Conservation (phyloP, 2,329 filamentous ascomycete genomes). For the Chaetomium globosum region DNA sequence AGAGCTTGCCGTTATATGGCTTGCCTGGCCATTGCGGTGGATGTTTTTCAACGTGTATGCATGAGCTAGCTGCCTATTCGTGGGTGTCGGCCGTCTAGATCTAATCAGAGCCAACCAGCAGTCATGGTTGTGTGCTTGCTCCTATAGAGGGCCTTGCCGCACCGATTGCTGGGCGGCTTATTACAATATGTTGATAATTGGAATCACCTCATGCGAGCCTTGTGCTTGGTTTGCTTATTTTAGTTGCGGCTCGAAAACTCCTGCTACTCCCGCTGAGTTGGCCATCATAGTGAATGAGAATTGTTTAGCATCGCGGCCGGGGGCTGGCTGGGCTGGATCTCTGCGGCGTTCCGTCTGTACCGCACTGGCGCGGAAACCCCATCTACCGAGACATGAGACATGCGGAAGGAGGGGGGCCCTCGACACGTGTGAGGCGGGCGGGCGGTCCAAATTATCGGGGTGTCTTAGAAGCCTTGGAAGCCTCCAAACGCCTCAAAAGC, state of each 20-base stretch:
- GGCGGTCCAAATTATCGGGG: not conserved
- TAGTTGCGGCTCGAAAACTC: too few species aligned
- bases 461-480: not conserved
- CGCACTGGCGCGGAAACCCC: not conserved
- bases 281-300: not conserved
- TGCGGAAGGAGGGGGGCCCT: not conserved
- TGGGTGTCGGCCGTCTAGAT: not conserved
- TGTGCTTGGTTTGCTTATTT: not conserved
- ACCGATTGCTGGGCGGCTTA: not conserved
- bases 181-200: not conserved
- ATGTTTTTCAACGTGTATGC: not conserved
- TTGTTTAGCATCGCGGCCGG: not conserved
- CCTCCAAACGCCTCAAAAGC: too few species aligned
- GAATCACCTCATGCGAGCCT: not conserved
- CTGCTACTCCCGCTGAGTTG: too few species aligned
- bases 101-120: not conserved
- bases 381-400: not conserved
- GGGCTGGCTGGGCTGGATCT: too few species aligned
- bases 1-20: too few species aligned
- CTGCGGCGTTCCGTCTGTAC: too few species aligned
- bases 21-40: too few species aligned
- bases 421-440: not conserved
- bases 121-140: not conserved
- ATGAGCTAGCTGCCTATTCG: not conserved
- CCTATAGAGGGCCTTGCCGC: not conserved